phyloP scores from a whole-genome alignment of 1,284 basidiomycete species.

The Mrakiaceae sp. region DNA sequence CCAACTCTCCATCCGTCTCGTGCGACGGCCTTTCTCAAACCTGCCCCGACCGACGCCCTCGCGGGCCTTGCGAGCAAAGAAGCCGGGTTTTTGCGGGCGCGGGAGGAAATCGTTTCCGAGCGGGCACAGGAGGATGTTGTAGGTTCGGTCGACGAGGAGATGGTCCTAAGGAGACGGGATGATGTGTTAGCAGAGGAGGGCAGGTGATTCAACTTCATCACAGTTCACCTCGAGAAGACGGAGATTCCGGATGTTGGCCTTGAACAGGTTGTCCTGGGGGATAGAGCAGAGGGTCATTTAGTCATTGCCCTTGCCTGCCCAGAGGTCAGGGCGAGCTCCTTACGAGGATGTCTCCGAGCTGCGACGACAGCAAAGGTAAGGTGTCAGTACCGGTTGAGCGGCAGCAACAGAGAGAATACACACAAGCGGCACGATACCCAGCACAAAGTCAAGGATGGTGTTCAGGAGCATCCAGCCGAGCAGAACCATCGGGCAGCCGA shows the following conservation, averaged over 20 bases:
- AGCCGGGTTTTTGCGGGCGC: no score
- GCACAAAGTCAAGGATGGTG: slow-evolving; percentile 23
- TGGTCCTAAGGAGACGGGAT: slow-evolving; percentile 22
- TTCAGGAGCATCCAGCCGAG: slow-evolving; percentile 29
- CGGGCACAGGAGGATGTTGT: slow-evolving; percentile 36
- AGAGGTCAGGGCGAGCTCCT: no score
- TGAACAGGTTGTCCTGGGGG: slow-evolving; percentile 34
- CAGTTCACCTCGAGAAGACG: slow-evolving; percentile 16
- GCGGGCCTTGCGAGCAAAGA: no score
- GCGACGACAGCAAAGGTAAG: slow-evolving; percentile 24
- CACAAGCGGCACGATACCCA: slow-evolving; percentile 28
- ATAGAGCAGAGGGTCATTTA: background rate
- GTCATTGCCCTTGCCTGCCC: background rate
- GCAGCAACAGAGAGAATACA: background rate
- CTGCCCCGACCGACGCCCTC: no score
- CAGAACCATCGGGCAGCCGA: slow-evolving; percentile 27
- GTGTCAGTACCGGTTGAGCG: background rate
- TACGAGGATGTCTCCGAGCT: slow-evolving; percentile 30
- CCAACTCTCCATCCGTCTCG: no score
- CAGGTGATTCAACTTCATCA: no score
- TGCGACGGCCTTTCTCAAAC: no score
- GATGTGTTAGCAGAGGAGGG: no score
- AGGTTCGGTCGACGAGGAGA: slow-evolving; percentile 26
- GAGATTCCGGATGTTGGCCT: slow-evolving; percentile 35
- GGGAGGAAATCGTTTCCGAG: slow-evolving; percentile 16